A percentile compares a stretch with the other conserved stretches of the same genome.
These are phyloP conservation scores for Somion occarium DNA, from an alignment of 1,284 basidiomycete genomes.

Conservation along the genomic window DNA sequence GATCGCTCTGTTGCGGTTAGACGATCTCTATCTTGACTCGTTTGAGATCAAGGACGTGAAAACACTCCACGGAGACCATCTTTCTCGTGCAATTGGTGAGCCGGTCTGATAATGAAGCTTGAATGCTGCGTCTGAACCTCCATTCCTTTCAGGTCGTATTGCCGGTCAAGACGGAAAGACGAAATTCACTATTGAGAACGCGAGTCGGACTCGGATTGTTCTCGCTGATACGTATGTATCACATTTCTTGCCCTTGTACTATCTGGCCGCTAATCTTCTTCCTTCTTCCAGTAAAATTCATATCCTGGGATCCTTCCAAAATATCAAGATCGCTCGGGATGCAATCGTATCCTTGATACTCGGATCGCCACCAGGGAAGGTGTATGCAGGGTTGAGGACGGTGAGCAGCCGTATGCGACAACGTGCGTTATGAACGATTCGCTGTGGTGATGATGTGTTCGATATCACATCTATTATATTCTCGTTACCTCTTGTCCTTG, in stretches of 20 bases:
- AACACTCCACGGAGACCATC: constrained; percentile 94
- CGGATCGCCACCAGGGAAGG: constrained; percentile 94
- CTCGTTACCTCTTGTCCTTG: too few relatives aligned
- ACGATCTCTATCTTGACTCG: constrained; percentile 96
- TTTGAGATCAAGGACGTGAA: constrained; percentile 99
- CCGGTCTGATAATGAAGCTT: constrained; percentile 3
- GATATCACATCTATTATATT: too few relatives aligned
- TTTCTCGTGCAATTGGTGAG: constrained; percentile 90
- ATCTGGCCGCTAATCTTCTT: constrained; percentile 7
- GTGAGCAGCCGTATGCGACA: constrained; percentile 93
- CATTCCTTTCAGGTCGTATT: constrained; percentile 67
- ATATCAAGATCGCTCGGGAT: constrained; percentile 96
- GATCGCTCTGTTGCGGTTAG: constrained; percentile 89
- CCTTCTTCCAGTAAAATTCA: constrained; percentile 73
- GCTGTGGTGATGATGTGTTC: too few relatives aligned
- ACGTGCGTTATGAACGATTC: constrained; percentile 53
- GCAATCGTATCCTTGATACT: constrained; percentile 94
- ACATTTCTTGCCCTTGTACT: neutral
- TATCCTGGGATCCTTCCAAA: constrained; percentile 92
- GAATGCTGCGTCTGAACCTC: too few relatives aligned
- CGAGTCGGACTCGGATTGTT: constrained; percentile 92
- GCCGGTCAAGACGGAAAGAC: constrained; percentile 98
- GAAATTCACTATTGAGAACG: constrained; percentile 98
- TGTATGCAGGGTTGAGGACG: constrained; percentile 87
- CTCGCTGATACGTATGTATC: constrained; percentile 87